Percentiles rank a stretch among this genome's conserved stretches.
These are phyloP conservation scores for Rhododendron simsii DNA, from an alignment of 148 eudicot species.

Conservation along the genomic window DNA sequence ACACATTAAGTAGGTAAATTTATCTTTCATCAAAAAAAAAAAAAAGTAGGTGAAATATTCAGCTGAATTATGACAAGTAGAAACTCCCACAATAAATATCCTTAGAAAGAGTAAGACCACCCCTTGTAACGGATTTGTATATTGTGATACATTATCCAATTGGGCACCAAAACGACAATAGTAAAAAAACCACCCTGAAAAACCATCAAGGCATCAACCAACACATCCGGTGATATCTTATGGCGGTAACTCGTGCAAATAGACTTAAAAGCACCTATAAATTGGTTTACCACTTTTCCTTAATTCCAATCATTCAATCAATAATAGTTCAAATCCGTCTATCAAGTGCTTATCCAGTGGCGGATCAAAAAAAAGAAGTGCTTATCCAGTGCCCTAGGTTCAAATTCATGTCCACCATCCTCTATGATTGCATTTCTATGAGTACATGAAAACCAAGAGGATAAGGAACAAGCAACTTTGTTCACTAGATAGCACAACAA, in stretches of 20 bases:
- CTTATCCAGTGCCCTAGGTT: constrained; percentile 38
- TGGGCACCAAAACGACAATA: not conserved
- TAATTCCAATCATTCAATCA: not conserved
- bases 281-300: not conserved
- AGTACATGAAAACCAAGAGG: not conserved
- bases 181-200: not conserved
- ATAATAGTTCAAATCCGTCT: not conserved
- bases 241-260: not conserved
- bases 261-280: not conserved
- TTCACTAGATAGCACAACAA: not conserved
- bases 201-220: not conserved
- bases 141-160: not conserved
- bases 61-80: not conserved
- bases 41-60: not conserved
- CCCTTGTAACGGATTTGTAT: not conserved
- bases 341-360: constrained; percentile 30
- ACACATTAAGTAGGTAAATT: not conserved
- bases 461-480: not conserved
- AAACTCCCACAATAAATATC: not conserved
- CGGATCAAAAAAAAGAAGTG: too few relatives aligned
- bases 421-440: constrained; percentile 3
- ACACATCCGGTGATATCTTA: not conserved
- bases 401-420: constrained; percentile 41
- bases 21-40: not conserved
- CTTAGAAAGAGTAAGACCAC: not conserved